Evolutionary conservation across 2,329 filamentous ascomycete genomes (phyloP).

Genomic region (Lasiodiplodia citricola): DNA sequence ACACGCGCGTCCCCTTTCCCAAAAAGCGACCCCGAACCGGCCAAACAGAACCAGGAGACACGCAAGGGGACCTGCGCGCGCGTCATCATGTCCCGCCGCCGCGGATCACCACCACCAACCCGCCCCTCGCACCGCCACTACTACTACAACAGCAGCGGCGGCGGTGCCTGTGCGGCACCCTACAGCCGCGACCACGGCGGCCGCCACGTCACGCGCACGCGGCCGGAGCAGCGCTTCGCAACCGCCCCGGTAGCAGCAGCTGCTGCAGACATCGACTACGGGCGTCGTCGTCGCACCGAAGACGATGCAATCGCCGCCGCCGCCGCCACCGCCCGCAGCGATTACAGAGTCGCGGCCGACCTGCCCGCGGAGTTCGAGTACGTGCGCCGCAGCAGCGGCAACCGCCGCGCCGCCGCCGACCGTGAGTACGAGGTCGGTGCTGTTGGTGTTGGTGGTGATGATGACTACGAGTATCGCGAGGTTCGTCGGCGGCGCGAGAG

Average conservation of each 20-base stretch:
- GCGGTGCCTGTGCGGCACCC: not conserved
- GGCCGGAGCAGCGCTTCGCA: constrained; percentile 2
- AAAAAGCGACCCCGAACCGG: too few species aligned
- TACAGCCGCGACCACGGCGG: not conserved
- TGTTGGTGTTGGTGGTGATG: too few species aligned
- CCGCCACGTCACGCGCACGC: constrained; percentile 9
- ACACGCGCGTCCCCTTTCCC: too few species aligned
- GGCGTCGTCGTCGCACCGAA: not conserved
- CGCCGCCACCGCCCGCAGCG: not conserved
- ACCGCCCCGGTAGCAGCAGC: not conserved
- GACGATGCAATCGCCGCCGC: not conserved
- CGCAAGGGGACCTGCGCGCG: too few species aligned
- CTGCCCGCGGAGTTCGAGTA: too few species aligned
- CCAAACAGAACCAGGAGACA: too few species aligned
- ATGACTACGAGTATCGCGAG: too few species aligned
- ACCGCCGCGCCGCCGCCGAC: too few species aligned
- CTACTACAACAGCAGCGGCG: not conserved
- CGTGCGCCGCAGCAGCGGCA: too few species aligned
- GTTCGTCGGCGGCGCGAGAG: too few species aligned
- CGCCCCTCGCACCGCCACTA: not conserved
- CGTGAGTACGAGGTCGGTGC: too few species aligned
- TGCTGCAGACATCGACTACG: not conserved
- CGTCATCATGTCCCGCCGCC: not conserved
- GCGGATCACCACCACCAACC: not conserved
- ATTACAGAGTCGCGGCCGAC: not conserved